Percentiles rank a stretch among this genome's conserved stretches.
These are phyloP conservation scores for Apophysomyces variabilis DNA, from an alignment of 371 early-diverging fungal genomes.

Conservation along the genomic window DNA sequence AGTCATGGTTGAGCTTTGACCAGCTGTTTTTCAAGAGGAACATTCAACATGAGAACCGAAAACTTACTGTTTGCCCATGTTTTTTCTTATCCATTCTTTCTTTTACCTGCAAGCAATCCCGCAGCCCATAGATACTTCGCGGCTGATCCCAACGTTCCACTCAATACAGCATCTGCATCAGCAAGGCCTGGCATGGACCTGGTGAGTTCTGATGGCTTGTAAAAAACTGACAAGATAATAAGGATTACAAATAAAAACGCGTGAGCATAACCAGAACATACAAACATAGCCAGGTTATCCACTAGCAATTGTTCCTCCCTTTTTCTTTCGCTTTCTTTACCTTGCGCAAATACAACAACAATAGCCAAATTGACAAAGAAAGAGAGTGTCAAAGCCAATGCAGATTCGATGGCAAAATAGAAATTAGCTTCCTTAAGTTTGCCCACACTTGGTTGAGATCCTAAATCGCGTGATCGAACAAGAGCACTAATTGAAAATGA, in stretches of 20 bases:
- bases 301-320: too few species aligned
- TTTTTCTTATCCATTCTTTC: background rate
- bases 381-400: slow-evolving; percentile 64
- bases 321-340: slow-evolving; percentile 17
- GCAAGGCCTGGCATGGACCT: slow-evolving; percentile 50
- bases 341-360: slow-evolving; percentile 69
- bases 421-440: slow-evolving; percentile 71
- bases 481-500: slow-evolving; percentile 42
- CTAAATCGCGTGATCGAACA: slow-evolving; percentile 63
- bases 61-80: background rate
- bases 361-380: slow-evolving; percentile 76
- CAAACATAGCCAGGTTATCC: too few species aligned
- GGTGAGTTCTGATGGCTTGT: slow-evolving; percentile 31
- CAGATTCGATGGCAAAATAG: slow-evolving; percentile 69
- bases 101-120: slow-evolving; percentile 62
- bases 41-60: background rate
- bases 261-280: too few species aligned
- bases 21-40: slow-evolving; percentile 35
- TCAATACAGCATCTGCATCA: slow-evolving; percentile 66
- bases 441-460: slow-evolving; percentile 42
- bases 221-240: slow-evolving; percentile 46
- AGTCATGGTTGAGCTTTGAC: slow-evolving; percentile 78
- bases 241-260: background rate
- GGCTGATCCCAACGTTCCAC: slow-evolving; percentile 57
- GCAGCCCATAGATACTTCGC: slow-evolving; percentile 70